Evolutionary conservation across 495 filamentous ascomycete genomes (phyloP).

Genomic region (Tuber calosporum): DNA sequence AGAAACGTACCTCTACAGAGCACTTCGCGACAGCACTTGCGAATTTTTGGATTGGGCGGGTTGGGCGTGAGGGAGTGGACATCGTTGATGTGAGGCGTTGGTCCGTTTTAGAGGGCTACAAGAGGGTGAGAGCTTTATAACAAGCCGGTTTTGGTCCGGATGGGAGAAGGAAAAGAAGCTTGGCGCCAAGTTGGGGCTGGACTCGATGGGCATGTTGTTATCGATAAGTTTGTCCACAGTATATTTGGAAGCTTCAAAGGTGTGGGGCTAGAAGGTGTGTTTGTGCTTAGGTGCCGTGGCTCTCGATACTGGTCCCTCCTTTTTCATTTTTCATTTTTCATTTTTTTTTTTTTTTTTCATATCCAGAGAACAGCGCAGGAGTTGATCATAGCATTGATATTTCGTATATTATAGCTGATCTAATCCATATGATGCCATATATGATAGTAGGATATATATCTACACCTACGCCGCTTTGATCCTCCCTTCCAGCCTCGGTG

Average conservation of each 20-base stretch:
- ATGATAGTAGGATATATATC: not conserved
- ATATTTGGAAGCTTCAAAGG: slow-evolving; percentile 14
- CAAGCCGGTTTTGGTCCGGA: not conserved
- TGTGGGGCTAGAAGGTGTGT: not conserved
- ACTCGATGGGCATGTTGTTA: not conserved
- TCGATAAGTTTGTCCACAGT: slow-evolving; percentile 2
- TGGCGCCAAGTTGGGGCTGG: not conserved
- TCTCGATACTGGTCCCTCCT: not conserved
- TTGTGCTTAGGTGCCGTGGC: not conserved
- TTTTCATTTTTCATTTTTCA: not conserved
- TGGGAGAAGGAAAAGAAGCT: not conserved
- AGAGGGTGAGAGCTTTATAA: not conserved
- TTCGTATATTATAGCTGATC: not conserved
- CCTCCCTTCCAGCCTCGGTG: slow-evolving; percentile 67
- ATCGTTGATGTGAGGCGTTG: not conserved
- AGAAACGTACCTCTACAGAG: slow-evolving; percentile 60
- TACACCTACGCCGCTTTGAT: slow-evolving; percentile 45
- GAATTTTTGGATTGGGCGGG: slow-evolving; percentile 79
- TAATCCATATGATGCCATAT: not conserved
- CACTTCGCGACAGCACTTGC: slow-evolving; percentile 77
- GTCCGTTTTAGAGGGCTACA: not conserved
- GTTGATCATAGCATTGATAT: not conserved
- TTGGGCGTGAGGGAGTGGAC: slow-evolving; percentile 36
- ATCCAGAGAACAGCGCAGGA: not conserved
- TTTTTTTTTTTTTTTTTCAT: not conserved